phyloP scores from a whole-genome alignment of 352 stramenopile species.

The Phytopythium helicoides region DNA sequence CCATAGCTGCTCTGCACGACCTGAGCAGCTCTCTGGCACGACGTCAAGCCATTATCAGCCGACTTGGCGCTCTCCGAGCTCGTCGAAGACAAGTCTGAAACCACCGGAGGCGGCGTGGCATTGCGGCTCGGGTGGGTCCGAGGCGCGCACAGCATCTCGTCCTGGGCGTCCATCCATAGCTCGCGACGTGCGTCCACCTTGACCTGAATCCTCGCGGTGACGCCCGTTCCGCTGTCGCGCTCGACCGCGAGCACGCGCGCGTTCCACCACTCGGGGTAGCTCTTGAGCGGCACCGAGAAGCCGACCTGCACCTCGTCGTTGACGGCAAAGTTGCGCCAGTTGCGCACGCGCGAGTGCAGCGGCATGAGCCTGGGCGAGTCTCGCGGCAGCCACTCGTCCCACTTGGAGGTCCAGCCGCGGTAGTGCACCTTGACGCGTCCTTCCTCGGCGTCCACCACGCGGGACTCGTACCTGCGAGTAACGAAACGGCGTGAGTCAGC shows the following conservation, averaged over 20 bases:
- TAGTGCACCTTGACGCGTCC: slow-evolving; percentile 90
- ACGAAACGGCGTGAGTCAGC: not conserved
- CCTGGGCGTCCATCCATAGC: slow-evolving; percentile 40
- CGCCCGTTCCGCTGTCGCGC: slow-evolving; percentile 21
- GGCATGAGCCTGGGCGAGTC: slow-evolving; percentile 85
- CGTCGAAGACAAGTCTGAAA: not conserved
- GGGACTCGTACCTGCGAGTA: slow-evolving; percentile 34
- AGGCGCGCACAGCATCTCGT: slow-evolving; percentile 38
- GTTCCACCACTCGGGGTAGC: slow-evolving; percentile 41
- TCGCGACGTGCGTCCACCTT: slow-evolving; percentile 18
- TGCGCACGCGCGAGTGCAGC: slow-evolving; percentile 74
- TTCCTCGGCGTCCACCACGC: slow-evolving; percentile 27
- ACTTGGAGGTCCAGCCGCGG: slow-evolving; percentile 93
- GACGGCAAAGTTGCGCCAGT: slow-evolving; percentile 47
- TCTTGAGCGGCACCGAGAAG: slow-evolving; percentile 5
- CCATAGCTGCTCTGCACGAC: slow-evolving; percentile 7
- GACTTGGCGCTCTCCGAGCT: slow-evolving; percentile 5
- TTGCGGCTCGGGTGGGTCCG: slow-evolving; percentile 37
- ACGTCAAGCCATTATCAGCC: not conserved
- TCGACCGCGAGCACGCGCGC: slow-evolving; percentile 7
- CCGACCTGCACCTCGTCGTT: slow-evolving; percentile 39
- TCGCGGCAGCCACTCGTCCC: slow-evolving; percentile 93
- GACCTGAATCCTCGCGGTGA: slow-evolving; percentile 27
- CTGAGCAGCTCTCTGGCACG: not conserved
- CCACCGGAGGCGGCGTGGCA: slow-evolving; percentile 8